These are phyloP conservation scores for Arxiozyma bovina DNA, from an alignment of 1,139 yeast genomes.

Conservation along the genomic window DNA sequence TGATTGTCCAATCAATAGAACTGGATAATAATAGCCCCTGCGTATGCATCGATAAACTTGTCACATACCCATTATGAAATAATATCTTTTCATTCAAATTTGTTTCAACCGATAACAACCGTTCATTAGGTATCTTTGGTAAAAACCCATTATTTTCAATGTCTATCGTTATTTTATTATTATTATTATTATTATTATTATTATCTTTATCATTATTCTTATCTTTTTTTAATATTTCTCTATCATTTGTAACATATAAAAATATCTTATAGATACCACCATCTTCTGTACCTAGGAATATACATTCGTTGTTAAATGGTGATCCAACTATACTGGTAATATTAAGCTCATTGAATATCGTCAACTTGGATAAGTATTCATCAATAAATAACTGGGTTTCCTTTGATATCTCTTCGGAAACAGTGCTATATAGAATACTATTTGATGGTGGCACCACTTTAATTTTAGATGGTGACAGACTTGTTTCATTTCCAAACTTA, in stretches of 20 bases:
- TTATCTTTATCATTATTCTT: not conserved
- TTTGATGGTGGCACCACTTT: not conserved
- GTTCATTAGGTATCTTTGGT: conserved; percentile 9
- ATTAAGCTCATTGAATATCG: conserved; percentile 18
- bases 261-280: conserved; percentile 24
- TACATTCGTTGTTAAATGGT: conserved; percentile 15
- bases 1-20: conserved; percentile 22
- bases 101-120: not conserved
- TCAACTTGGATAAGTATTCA: conserved; percentile 12
- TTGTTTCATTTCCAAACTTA: too few relatives aligned
- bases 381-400: conserved; percentile 1
- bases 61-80: conserved; percentile 13
- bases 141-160: conserved; percentile 19
- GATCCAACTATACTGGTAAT: conserved; percentile 15
- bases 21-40: conserved; percentile 17
- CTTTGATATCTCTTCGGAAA: not conserved
- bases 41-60: conserved; percentile 1
- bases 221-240: not conserved
- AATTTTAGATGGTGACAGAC: not conserved
- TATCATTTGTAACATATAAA: conserved; percentile 6
- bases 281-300: conserved; percentile 24
- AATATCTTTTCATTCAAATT: conserved; percentile 4
- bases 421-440: not conserved
- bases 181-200: too few relatives aligned
- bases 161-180: conserved; percentile 6